These are phyloP conservation scores for Arachis stenosperma DNA, from an alignment of 306 rosid species.

Conservation along the genomic window DNA sequence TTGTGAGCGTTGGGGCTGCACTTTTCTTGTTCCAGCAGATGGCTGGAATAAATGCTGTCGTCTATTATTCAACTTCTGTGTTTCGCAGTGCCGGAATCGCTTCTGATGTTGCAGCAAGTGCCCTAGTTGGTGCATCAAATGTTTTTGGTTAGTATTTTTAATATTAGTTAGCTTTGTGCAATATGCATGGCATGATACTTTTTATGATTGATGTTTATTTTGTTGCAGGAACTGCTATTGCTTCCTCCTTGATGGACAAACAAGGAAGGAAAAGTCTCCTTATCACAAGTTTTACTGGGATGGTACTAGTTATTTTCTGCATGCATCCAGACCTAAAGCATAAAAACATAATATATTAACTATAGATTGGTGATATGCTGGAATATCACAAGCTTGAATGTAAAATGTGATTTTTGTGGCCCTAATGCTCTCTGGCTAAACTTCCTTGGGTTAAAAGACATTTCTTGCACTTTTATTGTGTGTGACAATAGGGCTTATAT, in stretches of 20 bases:
- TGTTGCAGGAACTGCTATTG: conserved; percentile 80
- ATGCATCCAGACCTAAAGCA: conserved; percentile 1
- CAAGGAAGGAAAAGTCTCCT: conserved; percentile 97
- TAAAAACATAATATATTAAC: conserved; percentile 21
- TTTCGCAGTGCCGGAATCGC: conserved; percentile 95
- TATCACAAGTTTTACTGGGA: conserved; percentile 84
- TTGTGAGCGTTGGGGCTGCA: conserved; percentile 95
- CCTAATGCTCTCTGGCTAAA: background rate
- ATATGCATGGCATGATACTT: conserved; percentile 21
- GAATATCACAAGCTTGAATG: conserved; percentile 13
- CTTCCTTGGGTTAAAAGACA: background rate
- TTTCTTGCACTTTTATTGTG: background rate
- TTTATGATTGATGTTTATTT: conserved; percentile 33
- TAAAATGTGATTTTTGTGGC: conserved; percentile 1
- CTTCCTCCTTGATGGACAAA: conserved; percentile 94
- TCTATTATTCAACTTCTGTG: conserved; percentile 93
- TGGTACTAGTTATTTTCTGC: conserved; percentile 58
- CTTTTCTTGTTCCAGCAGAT: conserved; percentile 94
- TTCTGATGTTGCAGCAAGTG: conserved; percentile 99
- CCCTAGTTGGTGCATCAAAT: conserved; percentile 93
- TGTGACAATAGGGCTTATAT: background rate
- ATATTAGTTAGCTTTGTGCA: background rate
- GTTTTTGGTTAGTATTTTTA: conserved; percentile 75
- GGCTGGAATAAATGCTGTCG: conserved; percentile 97
- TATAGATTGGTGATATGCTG: conserved; percentile 14